Base-by-base conservation (phyloP, 2,329 filamentous ascomycete genomes). In the Fusarium sp. region DNA sequence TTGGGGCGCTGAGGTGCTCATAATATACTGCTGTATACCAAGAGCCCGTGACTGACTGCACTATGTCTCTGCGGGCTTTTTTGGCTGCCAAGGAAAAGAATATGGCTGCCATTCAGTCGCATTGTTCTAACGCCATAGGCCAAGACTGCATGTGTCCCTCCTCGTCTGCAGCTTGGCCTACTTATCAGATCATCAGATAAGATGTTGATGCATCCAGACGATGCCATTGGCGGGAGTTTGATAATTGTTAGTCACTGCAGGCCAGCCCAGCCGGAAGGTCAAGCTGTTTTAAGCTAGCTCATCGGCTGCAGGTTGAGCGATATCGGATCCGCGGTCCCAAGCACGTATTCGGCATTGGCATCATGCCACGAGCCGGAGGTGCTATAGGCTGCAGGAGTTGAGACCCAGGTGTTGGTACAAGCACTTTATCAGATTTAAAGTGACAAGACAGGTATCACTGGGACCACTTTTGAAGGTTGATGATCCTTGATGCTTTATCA, bases 141-240 rank as follows among this genome's bases (percentile, higher is more conserved):
- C 19, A 19, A 19, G 19, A 19, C 19, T 19, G 19, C 19, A 19
- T 19, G 19, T 19, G 19, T 19, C 19, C 19, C 19, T 19, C 19
- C 19, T 19, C 19, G 2, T 19, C 19, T 19, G 52, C 45, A 53
- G 32, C 22, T 52, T 36, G 36, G 25, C 47, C 39, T 24, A 49
- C 28, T 68, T 68, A 69, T 70, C 67, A 70, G 67, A 70, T 70
- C 61, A 70, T 70, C 67, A 66, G 67, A 70, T 70, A 70, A 70
- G 58, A 65, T 57, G 64, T 53, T 36, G 40, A 64, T 67, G 53
- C 59, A 64, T 54, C 46, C 26, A 4, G 40, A 60, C n/a, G 28
- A 12, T 38, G 6, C 9, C 11, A 60, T 64, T 60, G 59, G 59
- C 1, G 22, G 22, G 19, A 9, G 6, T 25, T 36, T 26, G 34